Conservation (phyloP, 2,329 filamentous ascomycete species). For the Scedosporium aurantiacum region DNA sequence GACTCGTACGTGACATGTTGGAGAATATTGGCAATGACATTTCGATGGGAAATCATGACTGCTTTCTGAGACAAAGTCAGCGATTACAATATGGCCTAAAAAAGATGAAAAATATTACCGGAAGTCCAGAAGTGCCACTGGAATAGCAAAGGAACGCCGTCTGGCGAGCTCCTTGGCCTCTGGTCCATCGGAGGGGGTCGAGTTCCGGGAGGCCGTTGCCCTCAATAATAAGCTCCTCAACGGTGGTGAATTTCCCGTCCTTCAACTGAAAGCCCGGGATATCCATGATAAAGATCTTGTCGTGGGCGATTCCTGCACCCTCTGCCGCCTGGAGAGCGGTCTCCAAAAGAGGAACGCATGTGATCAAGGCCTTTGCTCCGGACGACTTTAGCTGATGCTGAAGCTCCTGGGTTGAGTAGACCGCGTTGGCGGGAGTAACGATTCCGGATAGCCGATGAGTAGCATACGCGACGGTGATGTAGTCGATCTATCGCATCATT, state of each 20-base stretch:
- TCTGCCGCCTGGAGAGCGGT: constrained; percentile 52
- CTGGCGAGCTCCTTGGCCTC: constrained; percentile 49
- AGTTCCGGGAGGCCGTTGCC: constrained; percentile 39
- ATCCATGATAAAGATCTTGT: constrained; percentile 54
- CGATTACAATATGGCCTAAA: not conserved
- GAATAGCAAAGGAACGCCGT: constrained; percentile 65
- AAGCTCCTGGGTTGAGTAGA: constrained; percentile 55
- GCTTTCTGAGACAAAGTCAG: constrained; percentile 45
- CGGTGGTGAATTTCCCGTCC: constrained; percentile 42
- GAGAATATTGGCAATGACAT: constrained; percentile 62
- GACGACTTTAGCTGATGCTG: constrained; percentile 56
- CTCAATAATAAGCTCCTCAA: constrained; percentile 50
- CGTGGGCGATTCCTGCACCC: constrained; percentile 47
- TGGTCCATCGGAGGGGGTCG: constrained; percentile 40
- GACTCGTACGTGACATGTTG: constrained; percentile 41
- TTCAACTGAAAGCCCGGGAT: constrained; percentile 37
- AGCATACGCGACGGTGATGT: constrained; percentile 60
- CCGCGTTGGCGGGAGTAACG: constrained; percentile 57
- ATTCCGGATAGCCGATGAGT: constrained; percentile 59
- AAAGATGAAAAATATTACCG: constrained; percentile 29
- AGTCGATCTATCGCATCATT: constrained; percentile 49
- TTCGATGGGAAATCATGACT: constrained; percentile 66
- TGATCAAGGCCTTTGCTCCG: constrained; percentile 56
- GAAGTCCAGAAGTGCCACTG: constrained; percentile 61
- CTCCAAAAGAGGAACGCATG: constrained; percentile 51